phyloP scores from a whole-genome alignment of 2,329 filamentous ascomycete species.

The Lasiodiplodia gonubiensis region DNA sequence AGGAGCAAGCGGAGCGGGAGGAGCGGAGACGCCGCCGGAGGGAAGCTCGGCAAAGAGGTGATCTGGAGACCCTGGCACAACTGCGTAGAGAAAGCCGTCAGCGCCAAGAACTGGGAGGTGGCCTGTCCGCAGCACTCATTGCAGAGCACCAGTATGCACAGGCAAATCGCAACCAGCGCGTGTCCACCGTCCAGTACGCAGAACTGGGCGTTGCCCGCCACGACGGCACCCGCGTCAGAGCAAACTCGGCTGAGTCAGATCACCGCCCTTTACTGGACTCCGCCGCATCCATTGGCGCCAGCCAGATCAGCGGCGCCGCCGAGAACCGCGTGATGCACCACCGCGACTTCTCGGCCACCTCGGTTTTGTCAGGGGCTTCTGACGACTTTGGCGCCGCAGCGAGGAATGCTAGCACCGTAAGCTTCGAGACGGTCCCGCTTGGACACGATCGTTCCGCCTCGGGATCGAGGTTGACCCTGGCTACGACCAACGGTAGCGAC shows the following conservation, averaged over 20 bases:
- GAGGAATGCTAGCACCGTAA: slow-evolving; percentile 33
- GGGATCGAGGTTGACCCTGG: slow-evolving; percentile 24
- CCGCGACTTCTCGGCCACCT: slow-evolving; percentile 51
- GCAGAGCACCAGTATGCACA: slow-evolving; percentile 66
- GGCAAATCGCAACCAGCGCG: slow-evolving; percentile 67
- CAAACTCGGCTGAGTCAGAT: slow-evolving; percentile 76
- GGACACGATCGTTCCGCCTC: slow-evolving; percentile 41
- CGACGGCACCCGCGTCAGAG: slow-evolving; percentile 76
- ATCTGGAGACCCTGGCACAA: slow-evolving; percentile 69
- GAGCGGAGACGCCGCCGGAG: slow-evolving; percentile 71
- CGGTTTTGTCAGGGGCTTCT: slow-evolving; percentile 46
- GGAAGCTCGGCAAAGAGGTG: slow-evolving; percentile 74
- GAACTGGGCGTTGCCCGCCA: slow-evolving; percentile 77
- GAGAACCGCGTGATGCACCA: slow-evolving; percentile 43
- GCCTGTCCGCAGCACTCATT: slow-evolving; percentile 53
- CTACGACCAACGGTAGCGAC: slow-evolving; percentile 13
- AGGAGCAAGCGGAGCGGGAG: slow-evolving; percentile 77
- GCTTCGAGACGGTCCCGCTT: slow-evolving; percentile 51
- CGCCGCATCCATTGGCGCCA: slow-evolving; percentile 66
- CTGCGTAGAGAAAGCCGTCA: slow-evolving; percentile 52
- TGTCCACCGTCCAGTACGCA: slow-evolving; percentile 77
- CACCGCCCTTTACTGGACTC: slow-evolving; percentile 73
- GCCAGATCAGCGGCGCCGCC: slow-evolving; percentile 35
- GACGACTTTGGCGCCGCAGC: slow-evolving; percentile 38
- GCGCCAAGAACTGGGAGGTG: slow-evolving; percentile 32